Evolutionary conservation across 495 filamentous ascomycete species (phyloP).

Genomic region (Annulohypoxylon nitens): DNA sequence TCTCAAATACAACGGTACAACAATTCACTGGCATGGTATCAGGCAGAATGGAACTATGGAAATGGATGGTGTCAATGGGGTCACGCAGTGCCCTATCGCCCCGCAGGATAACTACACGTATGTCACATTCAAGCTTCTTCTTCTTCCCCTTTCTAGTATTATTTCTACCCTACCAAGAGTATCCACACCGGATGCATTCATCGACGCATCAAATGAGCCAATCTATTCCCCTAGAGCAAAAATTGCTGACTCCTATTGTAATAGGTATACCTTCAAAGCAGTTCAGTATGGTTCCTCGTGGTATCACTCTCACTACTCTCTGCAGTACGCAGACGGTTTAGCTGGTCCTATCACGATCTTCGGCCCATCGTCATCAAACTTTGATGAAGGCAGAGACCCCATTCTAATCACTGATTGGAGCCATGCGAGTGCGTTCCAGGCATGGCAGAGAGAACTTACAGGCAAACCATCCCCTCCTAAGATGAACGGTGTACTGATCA

Average conservation of each 20-base stretch:
- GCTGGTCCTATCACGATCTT: slow-evolving; percentile 64
- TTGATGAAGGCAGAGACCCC: slow-evolving; percentile 57
- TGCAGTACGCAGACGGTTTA: slow-evolving; percentile 64
- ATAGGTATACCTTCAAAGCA: too few relatives aligned
- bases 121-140: slow-evolving; percentile 55
- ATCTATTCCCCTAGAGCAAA: too few relatives aligned
- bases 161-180: too few relatives aligned
- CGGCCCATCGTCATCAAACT: slow-evolving; percentile 49
- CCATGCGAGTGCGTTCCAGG: too few relatives aligned
- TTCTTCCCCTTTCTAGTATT: too few relatives aligned
- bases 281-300: slow-evolving; percentile 68
- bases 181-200: too few relatives aligned
- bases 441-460: too few relatives aligned
- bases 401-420: slow-evolving; percentile 52
- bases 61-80: slow-evolving; percentile 59
- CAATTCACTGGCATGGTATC: slow-evolving; percentile 8
- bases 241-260: too few relatives aligned
- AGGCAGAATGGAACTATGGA: slow-evolving; percentile 46
- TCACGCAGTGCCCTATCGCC: slow-evolving; percentile 65
- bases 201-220: too few relatives aligned
- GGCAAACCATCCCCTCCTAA: too few relatives aligned
- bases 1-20: not conserved
- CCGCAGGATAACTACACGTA: slow-evolving; percentile 64
- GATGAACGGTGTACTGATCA: too few relatives aligned
- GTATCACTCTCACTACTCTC: slow-evolving; percentile 69